These are phyloP conservation scores for Craspedostauros australis DNA, from an alignment of 108 stramenopile genomes.

Conservation along the genomic window DNA sequence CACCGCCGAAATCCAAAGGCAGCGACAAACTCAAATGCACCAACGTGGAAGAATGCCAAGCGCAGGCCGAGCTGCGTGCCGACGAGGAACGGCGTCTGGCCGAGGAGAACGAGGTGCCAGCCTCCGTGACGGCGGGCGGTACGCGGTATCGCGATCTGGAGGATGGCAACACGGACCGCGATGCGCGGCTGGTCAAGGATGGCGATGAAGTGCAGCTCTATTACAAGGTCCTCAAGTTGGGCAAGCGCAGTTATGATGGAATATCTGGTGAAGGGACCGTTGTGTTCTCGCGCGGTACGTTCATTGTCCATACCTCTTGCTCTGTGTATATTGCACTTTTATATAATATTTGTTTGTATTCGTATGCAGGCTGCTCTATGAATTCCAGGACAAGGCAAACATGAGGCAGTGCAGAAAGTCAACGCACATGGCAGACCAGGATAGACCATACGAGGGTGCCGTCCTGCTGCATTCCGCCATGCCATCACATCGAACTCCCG, in stretches of 20 bases:
- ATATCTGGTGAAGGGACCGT: slow-evolving; percentile 85
- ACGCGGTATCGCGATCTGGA: slow-evolving; percentile 51
- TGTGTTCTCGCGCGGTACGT: slow-evolving; percentile 55
- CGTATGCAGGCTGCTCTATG: no score
- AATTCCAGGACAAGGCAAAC: no score
- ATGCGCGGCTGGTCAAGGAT: slow-evolving; percentile 21
- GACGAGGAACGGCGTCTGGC: slow-evolving; percentile 31
- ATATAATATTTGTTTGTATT: no score
- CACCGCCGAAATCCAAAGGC: slow-evolving; percentile 49
- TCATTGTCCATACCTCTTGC: slow-evolving; percentile 3
- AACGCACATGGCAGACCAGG: neutral
- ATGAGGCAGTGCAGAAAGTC: no score
- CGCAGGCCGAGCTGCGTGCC: slow-evolving; percentile 42
- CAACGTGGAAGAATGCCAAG: slow-evolving; percentile 86
- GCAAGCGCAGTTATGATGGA: slow-evolving; percentile 83
- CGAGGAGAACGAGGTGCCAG: slow-evolving; percentile 22
- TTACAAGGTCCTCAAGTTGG: slow-evolving; percentile 79
- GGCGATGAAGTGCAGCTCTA: slow-evolving; percentile 56
- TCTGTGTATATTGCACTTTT: no score
- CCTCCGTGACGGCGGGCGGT: slow-evolving; percentile 35
- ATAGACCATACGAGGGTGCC: neutral
- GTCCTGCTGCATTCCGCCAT: no score
- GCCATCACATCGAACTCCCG: no score
- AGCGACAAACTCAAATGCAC: slow-evolving; percentile 54
- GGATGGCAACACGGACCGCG: slow-evolving; percentile 4